These are phyloP conservation scores for Globisporangium iwayamae DNA, from an alignment of 352 stramenopile genomes.

Conservation along the genomic window DNA sequence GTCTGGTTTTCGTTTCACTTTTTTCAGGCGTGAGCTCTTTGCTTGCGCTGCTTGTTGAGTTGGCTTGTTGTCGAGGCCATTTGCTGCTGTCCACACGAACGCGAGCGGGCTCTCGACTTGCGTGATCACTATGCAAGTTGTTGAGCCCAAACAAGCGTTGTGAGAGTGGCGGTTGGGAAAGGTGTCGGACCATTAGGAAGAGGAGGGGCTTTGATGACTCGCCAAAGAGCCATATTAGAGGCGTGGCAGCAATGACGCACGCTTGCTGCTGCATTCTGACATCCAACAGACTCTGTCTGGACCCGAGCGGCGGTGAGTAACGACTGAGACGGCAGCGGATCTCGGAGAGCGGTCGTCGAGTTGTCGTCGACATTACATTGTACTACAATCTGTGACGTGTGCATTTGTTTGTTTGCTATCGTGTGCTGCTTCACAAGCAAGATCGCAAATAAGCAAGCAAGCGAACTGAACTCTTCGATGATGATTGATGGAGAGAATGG, in stretches of 20 bases:
- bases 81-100: neutral
- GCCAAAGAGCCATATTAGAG: too few species aligned
- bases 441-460: neutral
- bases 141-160: too few species aligned
- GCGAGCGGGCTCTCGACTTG: neutral
- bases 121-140: too few species aligned
- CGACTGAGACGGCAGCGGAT: neutral
- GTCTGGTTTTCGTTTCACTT: conserved; percentile 2
- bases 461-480: neutral
- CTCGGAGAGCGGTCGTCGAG: neutral
- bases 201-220: neutral
- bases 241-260: neutral
- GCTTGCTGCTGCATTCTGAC: neutral
- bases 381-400: neutral
- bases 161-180: neutral
- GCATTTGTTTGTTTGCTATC: neutral
- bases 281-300: neutral
- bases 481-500: neutral
- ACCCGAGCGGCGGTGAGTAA: neutral
- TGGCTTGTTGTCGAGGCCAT: neutral
- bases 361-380: too few species aligned
- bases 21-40: neutral
- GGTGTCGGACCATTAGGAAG: conserved; percentile 2
- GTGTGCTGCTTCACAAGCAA: neutral
- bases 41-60: neutral